Evolutionary conservation across 1,284 basidiomycete genomes (phyloP).

Genomic region (Lignosus rhinocerotis): DNA sequence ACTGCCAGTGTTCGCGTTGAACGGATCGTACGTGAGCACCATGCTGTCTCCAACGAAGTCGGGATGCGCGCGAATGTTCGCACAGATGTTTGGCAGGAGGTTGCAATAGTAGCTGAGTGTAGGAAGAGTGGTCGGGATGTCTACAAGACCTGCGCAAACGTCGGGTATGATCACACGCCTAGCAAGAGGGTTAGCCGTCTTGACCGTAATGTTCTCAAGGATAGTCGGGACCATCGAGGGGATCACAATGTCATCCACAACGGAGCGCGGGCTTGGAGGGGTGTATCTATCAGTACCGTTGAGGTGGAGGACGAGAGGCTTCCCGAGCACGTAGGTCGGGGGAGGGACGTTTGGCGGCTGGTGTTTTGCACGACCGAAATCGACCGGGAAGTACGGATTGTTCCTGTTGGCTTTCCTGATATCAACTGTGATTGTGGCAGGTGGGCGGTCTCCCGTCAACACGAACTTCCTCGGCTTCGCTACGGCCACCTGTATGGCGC

Average conservation of each 20-base stretch:
- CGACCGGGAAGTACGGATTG: neutral
- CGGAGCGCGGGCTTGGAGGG: neutral
- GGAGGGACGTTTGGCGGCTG: constrained; percentile 6
- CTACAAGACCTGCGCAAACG: neutral
- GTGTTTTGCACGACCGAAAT: neutral
- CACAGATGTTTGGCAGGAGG: constrained; percentile 9
- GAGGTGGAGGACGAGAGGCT: constrained; percentile 3
- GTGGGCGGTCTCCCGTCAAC: neutral
- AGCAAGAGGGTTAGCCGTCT: neutral
- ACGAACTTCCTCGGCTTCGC: neutral
- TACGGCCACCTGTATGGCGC: neutral
- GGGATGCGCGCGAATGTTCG: constrained; percentile 5
- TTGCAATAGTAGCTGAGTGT: constrained; percentile 9
- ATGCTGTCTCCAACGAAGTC: constrained; percentile 3
- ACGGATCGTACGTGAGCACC: constrained; percentile 11
- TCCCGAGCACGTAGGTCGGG: constrained; percentile 5
- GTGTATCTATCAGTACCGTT: neutral
- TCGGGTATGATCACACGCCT: neutral
- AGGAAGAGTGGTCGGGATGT: constrained; percentile 1
- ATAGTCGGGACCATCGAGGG: neutral
- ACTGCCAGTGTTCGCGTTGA: neutral
- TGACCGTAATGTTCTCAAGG: neutral
- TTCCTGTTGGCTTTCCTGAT: neutral
- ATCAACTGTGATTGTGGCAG: neutral
- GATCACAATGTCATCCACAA: neutral